Conservation (phyloP, 257 asterid species). For the Gentiana straminea region DNA sequence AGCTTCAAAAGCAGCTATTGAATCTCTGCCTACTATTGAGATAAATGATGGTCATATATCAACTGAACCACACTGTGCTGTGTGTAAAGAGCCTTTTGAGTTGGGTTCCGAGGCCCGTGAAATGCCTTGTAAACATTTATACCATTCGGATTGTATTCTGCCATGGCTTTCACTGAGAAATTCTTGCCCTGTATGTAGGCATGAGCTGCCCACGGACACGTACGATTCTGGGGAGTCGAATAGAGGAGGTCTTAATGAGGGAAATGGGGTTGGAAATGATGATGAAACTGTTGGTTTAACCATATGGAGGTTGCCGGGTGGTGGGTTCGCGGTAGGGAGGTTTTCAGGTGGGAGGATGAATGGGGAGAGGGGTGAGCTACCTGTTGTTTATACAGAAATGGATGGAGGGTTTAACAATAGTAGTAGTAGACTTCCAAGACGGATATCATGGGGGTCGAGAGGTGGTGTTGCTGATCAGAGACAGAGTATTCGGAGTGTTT, state of each 20-base stretch:
- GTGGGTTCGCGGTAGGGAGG: constrained; percentile 90
- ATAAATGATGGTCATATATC: constrained; percentile 35
- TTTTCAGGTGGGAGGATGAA: constrained; percentile 74
- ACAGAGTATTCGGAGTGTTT: constrained; percentile 50
- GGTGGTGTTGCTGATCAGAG: constrained; percentile 40
- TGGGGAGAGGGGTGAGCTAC: constrained; percentile 65
- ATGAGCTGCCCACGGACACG: constrained; percentile 47
- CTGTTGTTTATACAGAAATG: constrained; percentile 88
- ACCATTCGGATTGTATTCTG: constrained; percentile 72
- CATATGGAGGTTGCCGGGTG: constrained; percentile 87
- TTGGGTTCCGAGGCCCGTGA: constrained; percentile 60
- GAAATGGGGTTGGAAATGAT: constrained; percentile 18
- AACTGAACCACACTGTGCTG: constrained; percentile 61
- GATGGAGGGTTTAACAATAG: constrained; percentile 70
- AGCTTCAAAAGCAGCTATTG: constrained; percentile 75
- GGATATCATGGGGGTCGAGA: constrained; percentile 69
- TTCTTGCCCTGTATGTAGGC: constrained; percentile 86
- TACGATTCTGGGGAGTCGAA: constrained; percentile 16
- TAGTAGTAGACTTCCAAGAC: constrained; percentile 66
- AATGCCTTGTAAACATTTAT: constrained; percentile 86
- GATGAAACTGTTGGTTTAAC: constrained; percentile 72
- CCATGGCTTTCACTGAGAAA: constrained; percentile 74
- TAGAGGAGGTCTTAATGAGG: constrained; percentile 25
- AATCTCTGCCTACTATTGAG: constrained; percentile 56
- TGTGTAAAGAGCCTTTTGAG: constrained; percentile 75